Percentiles rank a stretch among this genome's conserved stretches.
Conservation (phyloP, 2,329 filamentous ascomycete genomes). For the Arachnopeziza araneosa region DNA sequence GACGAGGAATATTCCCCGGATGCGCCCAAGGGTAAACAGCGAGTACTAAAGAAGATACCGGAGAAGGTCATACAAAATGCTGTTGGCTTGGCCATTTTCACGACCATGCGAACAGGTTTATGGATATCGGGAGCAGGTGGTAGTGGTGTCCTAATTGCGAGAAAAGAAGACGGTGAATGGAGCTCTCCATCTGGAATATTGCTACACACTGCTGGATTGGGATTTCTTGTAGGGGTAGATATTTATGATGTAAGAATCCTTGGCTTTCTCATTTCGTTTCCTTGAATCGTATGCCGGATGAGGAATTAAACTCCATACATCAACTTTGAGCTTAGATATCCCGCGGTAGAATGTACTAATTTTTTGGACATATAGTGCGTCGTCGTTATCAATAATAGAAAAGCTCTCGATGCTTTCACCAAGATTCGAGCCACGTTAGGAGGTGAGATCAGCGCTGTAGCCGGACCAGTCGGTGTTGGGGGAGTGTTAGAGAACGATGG, state of each 20-base stretch:
- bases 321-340: not conserved
- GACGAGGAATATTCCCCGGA: slow-evolving; percentile 37
- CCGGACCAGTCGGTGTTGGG: slow-evolving; percentile 64
- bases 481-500: slow-evolving; percentile 32
- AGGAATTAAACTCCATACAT: not conserved
- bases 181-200: slow-evolving; percentile 87
- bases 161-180: slow-evolving; percentile 83
- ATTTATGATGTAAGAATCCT: slow-evolving; percentile 63
- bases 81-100: slow-evolving; percentile 88
- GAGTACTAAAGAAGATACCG: slow-evolving; percentile 74
- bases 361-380: slow-evolving; percentile 49
- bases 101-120: slow-evolving; percentile 87
- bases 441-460: slow-evolving; percentile 69
- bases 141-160: slow-evolving; percentile 78
- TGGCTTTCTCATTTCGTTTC: not conserved
- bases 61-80: slow-evolving; percentile 80
- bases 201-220: slow-evolving; percentile 81
- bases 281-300: not conserved
- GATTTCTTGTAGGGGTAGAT: slow-evolving; percentile 86
- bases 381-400: slow-evolving; percentile 81
- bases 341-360: not conserved
- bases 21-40: slow-evolving; percentile 48
- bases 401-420: slow-evolving; percentile 79
- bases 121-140: slow-evolving; percentile 91
- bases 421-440: slow-evolving; percentile 74